Percentiles rank a stretch among this genome's conserved stretches.
Conservation (phyloP, 2,329 filamentous ascomycete genomes). For the Aspergillus sp. region DNA sequence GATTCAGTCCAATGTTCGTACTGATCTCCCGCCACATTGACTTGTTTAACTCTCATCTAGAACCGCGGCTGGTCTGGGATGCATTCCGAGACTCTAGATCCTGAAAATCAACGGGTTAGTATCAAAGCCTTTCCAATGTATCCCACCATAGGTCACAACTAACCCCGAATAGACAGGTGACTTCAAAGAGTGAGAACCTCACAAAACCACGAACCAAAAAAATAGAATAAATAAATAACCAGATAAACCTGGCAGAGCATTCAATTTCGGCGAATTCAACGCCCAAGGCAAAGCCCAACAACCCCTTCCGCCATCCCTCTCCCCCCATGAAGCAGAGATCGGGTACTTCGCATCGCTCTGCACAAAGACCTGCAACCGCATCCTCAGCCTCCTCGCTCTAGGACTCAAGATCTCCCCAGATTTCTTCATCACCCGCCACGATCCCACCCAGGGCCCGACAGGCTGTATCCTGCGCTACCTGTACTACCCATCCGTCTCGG, state of each 20-base stretch:
- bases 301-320: slow-evolving; percentile 68
- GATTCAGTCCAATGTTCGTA: slow-evolving; percentile 60
- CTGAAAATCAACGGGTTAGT: slow-evolving; percentile 72
- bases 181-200: slow-evolving; percentile 72
- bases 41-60: slow-evolving; percentile 37
- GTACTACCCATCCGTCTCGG: slow-evolving; percentile 64
- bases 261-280: slow-evolving; percentile 84
- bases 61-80: slow-evolving; percentile 89
- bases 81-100: slow-evolving; percentile 85
- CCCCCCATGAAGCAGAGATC: slow-evolving; percentile 60
- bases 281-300: slow-evolving; percentile 67
- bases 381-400: slow-evolving; percentile 75
- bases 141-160: background rate
- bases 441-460: slow-evolving; percentile 49
- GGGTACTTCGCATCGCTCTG: slow-evolving; percentile 69
- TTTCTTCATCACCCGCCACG: slow-evolving; percentile 65
- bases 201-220: background rate
- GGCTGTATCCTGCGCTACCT: slow-evolving; percentile 69
- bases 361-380: slow-evolving; percentile 67
- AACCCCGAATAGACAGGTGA: slow-evolving; percentile 64
- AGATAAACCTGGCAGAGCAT: slow-evolving; percentile 59
- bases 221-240: background rate
- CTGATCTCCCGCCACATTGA: background rate
- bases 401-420: slow-evolving; percentile 61
- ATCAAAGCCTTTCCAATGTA: background rate